These are phyloP conservation scores for Pseudogymnoascus sp. DNA, from an alignment of 2,329 filamentous ascomycete species.

Conservation along the genomic window DNA sequence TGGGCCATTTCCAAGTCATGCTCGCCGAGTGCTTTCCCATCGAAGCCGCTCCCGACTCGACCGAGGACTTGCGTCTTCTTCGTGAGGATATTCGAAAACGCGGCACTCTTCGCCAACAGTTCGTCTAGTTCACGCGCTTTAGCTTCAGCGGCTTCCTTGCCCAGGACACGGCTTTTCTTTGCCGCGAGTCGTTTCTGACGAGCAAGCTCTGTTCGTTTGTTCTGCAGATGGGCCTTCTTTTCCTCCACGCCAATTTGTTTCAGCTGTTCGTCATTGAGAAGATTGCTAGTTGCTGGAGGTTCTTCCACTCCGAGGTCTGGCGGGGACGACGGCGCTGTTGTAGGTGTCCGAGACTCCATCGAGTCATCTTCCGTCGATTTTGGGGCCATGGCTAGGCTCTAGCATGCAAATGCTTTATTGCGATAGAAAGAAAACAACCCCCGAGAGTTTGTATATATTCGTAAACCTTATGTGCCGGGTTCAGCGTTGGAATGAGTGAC, in stretches of 20 bases:
- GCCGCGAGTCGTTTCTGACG: slow-evolving; percentile 23
- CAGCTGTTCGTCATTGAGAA: slow-evolving; percentile 19
- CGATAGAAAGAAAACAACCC: neutral
- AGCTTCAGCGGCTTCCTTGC: slow-evolving; percentile 45
- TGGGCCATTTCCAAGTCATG: slow-evolving; percentile 69
- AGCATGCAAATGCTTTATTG: neutral
- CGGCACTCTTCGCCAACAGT: slow-evolving; percentile 49
- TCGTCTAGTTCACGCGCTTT: slow-evolving; percentile 54
- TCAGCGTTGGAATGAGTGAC: neutral
- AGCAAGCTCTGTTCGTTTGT: slow-evolving; percentile 37
- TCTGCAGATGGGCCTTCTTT: slow-evolving; percentile 38
- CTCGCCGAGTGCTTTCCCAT: slow-evolving; percentile 52
- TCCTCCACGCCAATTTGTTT: slow-evolving; percentile 32
- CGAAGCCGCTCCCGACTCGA: slow-evolving; percentile 51
- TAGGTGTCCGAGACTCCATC: slow-evolving; percentile 6
- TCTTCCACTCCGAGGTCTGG: slow-evolving; percentile 1
- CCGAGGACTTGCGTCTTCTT: slow-evolving; percentile 56
- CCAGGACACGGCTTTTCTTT: slow-evolving; percentile 41
- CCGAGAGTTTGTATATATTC: neutral
- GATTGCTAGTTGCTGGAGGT: neutral
- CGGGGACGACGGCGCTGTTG: slow-evolving; percentile 7
- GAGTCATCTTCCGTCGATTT: neutral
- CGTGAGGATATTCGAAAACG: slow-evolving; percentile 55
- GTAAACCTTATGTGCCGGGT: neutral
- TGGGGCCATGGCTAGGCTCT: neutral